Base-by-base conservation (phyloP, 2,329 filamentous ascomycete genomes). In the Apiospora malaysiana region DNA sequence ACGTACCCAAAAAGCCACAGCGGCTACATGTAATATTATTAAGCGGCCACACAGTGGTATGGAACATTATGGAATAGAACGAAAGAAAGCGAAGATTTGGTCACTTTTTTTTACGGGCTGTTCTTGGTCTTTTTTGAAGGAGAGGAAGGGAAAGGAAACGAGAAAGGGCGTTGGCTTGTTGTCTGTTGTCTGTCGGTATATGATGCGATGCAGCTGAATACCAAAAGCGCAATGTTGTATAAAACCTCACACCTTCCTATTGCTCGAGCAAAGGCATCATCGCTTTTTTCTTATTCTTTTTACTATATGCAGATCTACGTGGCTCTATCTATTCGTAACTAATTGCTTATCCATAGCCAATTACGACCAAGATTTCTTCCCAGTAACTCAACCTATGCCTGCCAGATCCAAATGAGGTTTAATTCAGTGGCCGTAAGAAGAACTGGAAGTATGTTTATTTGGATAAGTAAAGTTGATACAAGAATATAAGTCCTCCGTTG, bases 21-120 rank as follows among this genome's bases (percentile, higher is more conserved):
- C 18, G 32, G 10, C 32, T 63, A 63, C 56, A 63, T 63, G 56
- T 63, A 63, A 63, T 63, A 63, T 63, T 63, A 63, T 63, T 21
- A 40, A 51, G 27, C 32, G 32, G 27, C 3, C 42, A 45, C 42
- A 21, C 16, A 23, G 10, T 2, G 27, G 21, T 14, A 63, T n/a
- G 56, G 21, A 63, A n/a, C 27, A 40, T 59, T 59, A 37, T 63
- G 25, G 25, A 32, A 8, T 40, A 37, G 18, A 40, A 21, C 5
- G 14, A 56, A 9, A 12, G 18, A 21, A 32, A 40, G 27, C 16
- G 56, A 40, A 37, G 9, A n/a, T 4, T 27, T n/a, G 32, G 32
- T 40, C 32, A 40, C 7, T 40, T 21, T 10, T 27, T 56, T 12
- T 12, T n/a, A n/a, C n/a, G n/a, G 4, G 4, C 16, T 16, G 12